Percentiles rank a stretch among this genome's conserved stretches.
Conservation (phyloP, 1,284 basidiomycete species). For the Apiotrichum gracile region DNA sequence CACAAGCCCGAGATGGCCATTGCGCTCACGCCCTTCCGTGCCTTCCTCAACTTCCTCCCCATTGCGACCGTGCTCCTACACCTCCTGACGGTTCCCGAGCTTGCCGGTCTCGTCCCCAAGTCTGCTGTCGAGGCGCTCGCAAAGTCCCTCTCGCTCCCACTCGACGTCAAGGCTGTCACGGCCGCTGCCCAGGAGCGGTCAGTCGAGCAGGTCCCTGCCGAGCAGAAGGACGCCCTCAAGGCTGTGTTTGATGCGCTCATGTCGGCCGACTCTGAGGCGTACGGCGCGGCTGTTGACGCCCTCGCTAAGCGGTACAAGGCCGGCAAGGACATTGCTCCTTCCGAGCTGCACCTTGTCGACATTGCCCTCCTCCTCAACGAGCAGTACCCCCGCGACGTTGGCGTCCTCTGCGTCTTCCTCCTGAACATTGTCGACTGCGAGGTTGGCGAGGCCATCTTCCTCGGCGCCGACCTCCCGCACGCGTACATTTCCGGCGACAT, state of each 20-base stretch:
- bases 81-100: slow-evolving; percentile 69
- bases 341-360: slow-evolving; percentile 55
- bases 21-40: slow-evolving; percentile 83
- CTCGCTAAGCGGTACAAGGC: slow-evolving; percentile 62
- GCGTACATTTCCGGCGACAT: slow-evolving; percentile 94
- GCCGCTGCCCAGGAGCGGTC: slow-evolving; percentile 13
- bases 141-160: slow-evolving; percentile 53
- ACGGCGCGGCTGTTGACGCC: slow-evolving; percentile 56
- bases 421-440: slow-evolving; percentile 78
- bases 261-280: slow-evolving; percentile 57
- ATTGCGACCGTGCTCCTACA: slow-evolving; percentile 59
- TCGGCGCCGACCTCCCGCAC: slow-evolving; percentile 93
- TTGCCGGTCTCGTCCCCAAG: slow-evolving; percentile 63
- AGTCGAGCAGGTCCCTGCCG: slow-evolving; percentile 16
- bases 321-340: slow-evolving; percentile 29
- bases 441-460: slow-evolving; percentile 85
- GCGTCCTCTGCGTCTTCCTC: slow-evolving; percentile 85
- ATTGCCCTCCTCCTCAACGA: slow-evolving; percentile 66
- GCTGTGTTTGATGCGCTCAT: slow-evolving; percentile 77
- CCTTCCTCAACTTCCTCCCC: slow-evolving; percentile 53
- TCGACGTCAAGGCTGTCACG: slow-evolving; percentile 5
- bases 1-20: slow-evolving; percentile 89
- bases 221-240: slow-evolving; percentile 60
- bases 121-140: slow-evolving; percentile 49
- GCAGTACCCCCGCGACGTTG: slow-evolving; percentile 91